Percentiles rank a stretch among this genome's conserved stretches.
Conservation (phyloP, 2,329 filamentous ascomycete species). For the Aspergillus floridensis region DNA sequence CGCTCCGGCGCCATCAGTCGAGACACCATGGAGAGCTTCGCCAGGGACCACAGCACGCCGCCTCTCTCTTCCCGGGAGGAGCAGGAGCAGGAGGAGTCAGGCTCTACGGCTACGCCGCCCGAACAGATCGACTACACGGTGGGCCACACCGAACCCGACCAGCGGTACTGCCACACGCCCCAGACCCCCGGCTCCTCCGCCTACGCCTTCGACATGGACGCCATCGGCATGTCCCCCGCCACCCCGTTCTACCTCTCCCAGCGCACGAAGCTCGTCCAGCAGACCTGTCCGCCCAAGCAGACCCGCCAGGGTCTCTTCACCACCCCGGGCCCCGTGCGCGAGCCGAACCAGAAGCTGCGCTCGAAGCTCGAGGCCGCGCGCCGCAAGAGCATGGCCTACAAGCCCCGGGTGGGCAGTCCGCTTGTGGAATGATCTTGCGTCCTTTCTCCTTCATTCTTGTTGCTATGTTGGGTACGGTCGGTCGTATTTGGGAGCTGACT, state of each 20-base stretch:
- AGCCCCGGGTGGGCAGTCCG: conserved; percentile 71
- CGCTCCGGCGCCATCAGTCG: conserved; percentile 30
- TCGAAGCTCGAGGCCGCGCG: conserved; percentile 68
- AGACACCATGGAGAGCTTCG: conserved; percentile 34
- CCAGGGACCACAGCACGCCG: conserved; percentile 30
- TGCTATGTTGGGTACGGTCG: background rate
- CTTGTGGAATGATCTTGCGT: conserved; percentile 49
- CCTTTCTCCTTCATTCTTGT: background rate
- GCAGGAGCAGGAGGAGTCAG: background rate
- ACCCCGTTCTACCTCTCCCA: conserved; percentile 49
- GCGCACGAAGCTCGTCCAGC: conserved; percentile 46
- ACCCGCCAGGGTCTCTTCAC: conserved; percentile 43
- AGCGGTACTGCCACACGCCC: conserved; percentile 27
- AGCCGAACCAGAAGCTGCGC: conserved; percentile 47
- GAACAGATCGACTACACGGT: conserved; percentile 4
- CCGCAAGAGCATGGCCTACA: conserved; percentile 74
- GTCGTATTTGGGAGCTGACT: background rate
- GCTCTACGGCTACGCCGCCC: too few species aligned
- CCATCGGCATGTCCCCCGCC: conserved; percentile 43
- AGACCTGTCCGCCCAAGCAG: conserved; percentile 56
- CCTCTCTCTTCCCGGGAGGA: conserved; percentile 14
- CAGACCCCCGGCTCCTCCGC: conserved; percentile 32
- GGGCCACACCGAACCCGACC: conserved; percentile 20
- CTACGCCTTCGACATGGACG: conserved; percentile 38
- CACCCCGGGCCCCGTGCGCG: conserved; percentile 23